A percentile compares a stretch with the other conserved stretches of the same genome.
phyloP scores from a whole-genome alignment of 2,329 filamentous ascomycete genomes.

The Penicillium sp. region DNA sequence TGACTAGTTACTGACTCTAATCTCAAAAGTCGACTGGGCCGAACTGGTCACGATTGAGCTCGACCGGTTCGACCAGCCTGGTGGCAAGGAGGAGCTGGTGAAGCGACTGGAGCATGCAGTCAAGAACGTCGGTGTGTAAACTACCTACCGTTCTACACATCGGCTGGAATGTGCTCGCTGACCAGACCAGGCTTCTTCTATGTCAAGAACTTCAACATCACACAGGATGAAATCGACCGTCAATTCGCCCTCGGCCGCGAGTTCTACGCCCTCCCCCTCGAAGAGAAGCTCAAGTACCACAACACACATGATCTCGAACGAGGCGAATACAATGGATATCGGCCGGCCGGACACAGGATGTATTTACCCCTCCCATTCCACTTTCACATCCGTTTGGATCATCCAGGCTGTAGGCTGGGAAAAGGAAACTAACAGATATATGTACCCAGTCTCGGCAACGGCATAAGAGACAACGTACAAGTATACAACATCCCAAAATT shows the following conservation, averaged over 20 bases:
- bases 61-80: conserved; percentile 58
- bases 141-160: background rate
- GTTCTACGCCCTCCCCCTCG: conserved; percentile 60
- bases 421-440: background rate
- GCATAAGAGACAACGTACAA: conserved; percentile 60
- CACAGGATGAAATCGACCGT: conserved; percentile 62
- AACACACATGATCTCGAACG: conserved; percentile 51
- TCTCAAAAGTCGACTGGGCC: conserved; percentile 51
- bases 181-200: conserved; percentile 63
- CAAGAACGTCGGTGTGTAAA: conserved; percentile 44
- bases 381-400: no score
- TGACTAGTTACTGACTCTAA: conserved; percentile 14
- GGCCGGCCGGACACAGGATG: conserved; percentile 51
- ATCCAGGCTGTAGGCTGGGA: no score
- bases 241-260: conserved; percentile 66
- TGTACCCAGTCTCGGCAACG: conserved; percentile 38
- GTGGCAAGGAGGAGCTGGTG: conserved; percentile 59
- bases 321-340: conserved; percentile 64
- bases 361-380: conserved; percentile 7
- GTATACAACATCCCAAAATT: conserved; percentile 67
- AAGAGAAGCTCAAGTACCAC: conserved; percentile 65
- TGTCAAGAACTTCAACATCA: conserved; percentile 66
- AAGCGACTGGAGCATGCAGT: conserved; percentile 62
- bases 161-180: no score
- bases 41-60: conserved; percentile 64